phyloP scores from a whole-genome alignment of 2,329 filamentous ascomycete species.

The Harringtonia lauricola region DNA sequence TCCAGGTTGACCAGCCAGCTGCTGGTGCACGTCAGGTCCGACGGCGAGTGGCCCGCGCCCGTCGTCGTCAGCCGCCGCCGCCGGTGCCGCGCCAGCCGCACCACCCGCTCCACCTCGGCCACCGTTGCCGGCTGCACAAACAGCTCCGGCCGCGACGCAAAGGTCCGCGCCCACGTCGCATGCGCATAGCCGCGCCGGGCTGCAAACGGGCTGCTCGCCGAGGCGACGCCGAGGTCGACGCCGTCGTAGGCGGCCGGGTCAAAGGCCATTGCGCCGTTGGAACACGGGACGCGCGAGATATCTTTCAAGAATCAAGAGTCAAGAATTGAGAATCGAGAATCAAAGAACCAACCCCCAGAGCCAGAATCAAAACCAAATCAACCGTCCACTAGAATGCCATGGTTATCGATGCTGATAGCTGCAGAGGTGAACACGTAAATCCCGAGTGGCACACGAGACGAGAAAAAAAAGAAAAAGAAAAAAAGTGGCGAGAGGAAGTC shows the following conservation, averaged over 20 bases:
- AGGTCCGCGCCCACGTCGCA: slow-evolving; percentile 91
- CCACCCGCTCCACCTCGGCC: slow-evolving; percentile 70
- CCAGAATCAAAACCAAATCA: no score
- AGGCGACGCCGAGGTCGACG: slow-evolving; percentile 3
- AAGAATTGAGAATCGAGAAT: no score
- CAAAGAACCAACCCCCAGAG: no score
- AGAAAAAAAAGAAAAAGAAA: neutral
- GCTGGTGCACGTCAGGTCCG: slow-evolving; percentile 82
- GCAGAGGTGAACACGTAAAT: no score
- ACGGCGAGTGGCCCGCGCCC: slow-evolving; percentile 89
- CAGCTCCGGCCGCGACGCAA: slow-evolving; percentile 78
- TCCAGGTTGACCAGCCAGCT: slow-evolving; percentile 95
- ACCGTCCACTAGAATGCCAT: no score
- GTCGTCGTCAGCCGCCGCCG: slow-evolving; percentile 73
- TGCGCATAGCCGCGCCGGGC: slow-evolving; percentile 63
- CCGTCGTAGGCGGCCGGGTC: slow-evolving; percentile 11
- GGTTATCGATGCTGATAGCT: no score
- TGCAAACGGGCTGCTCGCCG: slow-evolving; percentile 55
- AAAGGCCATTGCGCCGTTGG: slow-evolving; percentile 6
- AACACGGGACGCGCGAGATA: no score
- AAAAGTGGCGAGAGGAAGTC: neutral
- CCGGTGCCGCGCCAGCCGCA: slow-evolving; percentile 70
- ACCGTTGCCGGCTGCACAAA: slow-evolving; percentile 77
- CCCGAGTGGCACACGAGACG: no score
- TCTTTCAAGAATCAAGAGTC: no score